Evolutionary conservation across 169 alveolate genomes (phyloP).

Genomic region (Perkinsus marinus): DNA sequence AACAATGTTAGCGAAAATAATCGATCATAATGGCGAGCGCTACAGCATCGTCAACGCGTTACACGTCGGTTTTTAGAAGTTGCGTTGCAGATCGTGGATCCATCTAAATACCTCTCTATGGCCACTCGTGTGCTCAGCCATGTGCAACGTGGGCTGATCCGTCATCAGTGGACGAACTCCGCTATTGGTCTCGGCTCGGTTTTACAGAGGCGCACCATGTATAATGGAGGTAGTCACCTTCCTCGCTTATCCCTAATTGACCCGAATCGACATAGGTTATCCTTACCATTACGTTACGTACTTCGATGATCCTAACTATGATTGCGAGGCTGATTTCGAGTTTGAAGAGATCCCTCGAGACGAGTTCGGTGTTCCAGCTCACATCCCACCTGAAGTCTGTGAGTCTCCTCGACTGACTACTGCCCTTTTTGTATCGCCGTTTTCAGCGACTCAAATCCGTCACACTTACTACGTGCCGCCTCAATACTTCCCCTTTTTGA

Average conservation of each 20-base stretch:
- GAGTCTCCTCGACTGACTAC: not conserved
- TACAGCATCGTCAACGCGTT: too few relatives aligned
- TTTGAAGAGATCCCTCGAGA: not conserved
- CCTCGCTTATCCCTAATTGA: not conserved
- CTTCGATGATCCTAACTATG: not conserved
- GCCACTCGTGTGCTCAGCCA: not conserved
- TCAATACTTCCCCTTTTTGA: conserved; percentile 67
- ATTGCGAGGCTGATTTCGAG: not conserved
- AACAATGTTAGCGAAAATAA: not conserved
- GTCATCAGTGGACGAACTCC: not conserved
- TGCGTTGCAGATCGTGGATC: too few relatives aligned
- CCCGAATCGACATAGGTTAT: not conserved
- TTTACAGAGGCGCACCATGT: not conserved
- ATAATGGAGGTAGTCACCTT: not conserved
- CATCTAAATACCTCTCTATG: not conserved
- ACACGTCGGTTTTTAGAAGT: too few relatives aligned
- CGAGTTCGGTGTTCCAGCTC: conserved; percentile 24
- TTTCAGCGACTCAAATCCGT: conserved; percentile 2
- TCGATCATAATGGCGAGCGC: not conserved
- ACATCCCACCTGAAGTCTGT: conserved; percentile 29
- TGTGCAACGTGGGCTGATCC: not conserved
- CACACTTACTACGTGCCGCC: conserved; percentile 70
- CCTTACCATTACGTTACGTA: not conserved
- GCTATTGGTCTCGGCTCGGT: not conserved
- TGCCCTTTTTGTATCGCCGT: conserved; percentile 5